These are phyloP conservation scores for Thermothelomyces thermophilus DNA, from an alignment of 2,329 filamentous ascomycete species.

Conservation along the genomic window DNA sequence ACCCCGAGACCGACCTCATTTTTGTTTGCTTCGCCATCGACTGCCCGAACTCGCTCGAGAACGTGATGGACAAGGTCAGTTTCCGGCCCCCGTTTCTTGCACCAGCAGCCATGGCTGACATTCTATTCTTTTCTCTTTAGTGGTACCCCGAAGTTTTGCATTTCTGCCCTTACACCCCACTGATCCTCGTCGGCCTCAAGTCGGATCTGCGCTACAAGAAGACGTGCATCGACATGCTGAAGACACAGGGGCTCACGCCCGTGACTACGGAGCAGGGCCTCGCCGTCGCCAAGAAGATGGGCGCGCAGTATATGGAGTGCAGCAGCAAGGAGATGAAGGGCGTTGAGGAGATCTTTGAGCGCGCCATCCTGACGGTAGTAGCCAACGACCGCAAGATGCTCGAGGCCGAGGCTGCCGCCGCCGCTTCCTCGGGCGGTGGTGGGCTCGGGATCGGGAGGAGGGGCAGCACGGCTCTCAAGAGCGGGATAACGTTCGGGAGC, in stretches of 20 bases:
- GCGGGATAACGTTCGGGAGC: conserved; percentile 33
- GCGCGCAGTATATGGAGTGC: conserved; percentile 94
- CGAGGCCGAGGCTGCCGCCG: conserved; percentile 39
- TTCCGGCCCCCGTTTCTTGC: background rate
- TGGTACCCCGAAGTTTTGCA: conserved; percentile 99
- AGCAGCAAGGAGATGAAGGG: conserved; percentile 96
- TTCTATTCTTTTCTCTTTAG: conserved; percentile 42
- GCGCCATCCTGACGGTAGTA: conserved; percentile 84
- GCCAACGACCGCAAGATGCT: conserved; percentile 65
- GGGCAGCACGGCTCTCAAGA: conserved; percentile 20
- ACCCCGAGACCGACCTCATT: conserved; percentile 94
- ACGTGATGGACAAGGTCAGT: conserved; percentile 94
- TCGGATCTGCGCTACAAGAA: conserved; percentile 93
- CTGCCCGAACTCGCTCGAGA: conserved; percentile 95
- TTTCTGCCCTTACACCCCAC: conserved; percentile 95
- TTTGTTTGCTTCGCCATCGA: conserved; percentile 99
- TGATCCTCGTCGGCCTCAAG: conserved; percentile 93
- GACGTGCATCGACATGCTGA: conserved; percentile 96
- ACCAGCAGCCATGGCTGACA: no score
- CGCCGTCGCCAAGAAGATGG: conserved; percentile 86
- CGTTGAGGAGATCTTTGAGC: conserved; percentile 93
- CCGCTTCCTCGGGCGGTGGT: conserved; percentile 31
- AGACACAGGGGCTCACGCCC: conserved; percentile 92
- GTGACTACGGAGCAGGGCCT: conserved; percentile 88
- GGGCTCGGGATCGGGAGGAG: conserved; percentile 24